Conservation (phyloP, 495 filamentous ascomycete genomes). For the Penicillium atrosanguineum region DNA sequence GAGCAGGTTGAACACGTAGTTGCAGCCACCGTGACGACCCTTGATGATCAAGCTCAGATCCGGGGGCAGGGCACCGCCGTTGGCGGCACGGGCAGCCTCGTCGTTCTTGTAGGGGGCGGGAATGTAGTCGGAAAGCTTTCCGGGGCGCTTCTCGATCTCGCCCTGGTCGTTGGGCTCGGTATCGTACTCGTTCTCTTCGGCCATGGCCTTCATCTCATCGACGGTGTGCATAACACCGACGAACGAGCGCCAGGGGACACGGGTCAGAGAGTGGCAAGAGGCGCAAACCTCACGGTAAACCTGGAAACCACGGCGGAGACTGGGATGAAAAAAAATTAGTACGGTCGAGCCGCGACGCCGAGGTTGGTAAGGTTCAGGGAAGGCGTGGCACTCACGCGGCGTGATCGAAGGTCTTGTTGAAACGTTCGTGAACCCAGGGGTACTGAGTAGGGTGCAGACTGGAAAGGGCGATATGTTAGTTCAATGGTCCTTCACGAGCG, state of each 20-base stretch:
- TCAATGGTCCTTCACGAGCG: conserved; percentile 3
- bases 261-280: conserved; percentile 91
- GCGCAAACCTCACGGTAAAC: conserved; percentile 99
- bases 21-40: conserved; percentile 93
- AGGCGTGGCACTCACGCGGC: conserved; percentile 65
- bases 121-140: conserved; percentile 97
- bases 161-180: conserved; percentile 97
- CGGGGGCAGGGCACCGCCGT: conserved; percentile 95
- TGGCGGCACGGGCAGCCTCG: conserved; percentile 95
- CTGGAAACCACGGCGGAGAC: conserved; percentile 98
- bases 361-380: background rate
- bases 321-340: conserved; percentile 38
- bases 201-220: conserved; percentile 94
- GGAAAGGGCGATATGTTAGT: conserved; percentile 13
- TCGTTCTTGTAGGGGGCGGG: conserved; percentile 96
- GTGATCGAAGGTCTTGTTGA: conserved; percentile 94
- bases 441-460: conserved; percentile 91
- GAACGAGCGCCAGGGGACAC: conserved; percentile 89
- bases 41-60: conserved; percentile 98
- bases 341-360: conserved; percentile 17
- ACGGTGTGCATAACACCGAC: conserved; percentile 92
- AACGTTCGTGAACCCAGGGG: conserved; percentile 92
- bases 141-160: conserved; percentile 95
- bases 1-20: conserved; percentile 95
- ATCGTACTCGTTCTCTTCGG: conserved; percentile 98